Percentiles rank a stretch among this genome's conserved stretches.
Evolutionary conservation across 805 yeast species (phyloP).

Genomic region (Candida gorgasii): DNA sequence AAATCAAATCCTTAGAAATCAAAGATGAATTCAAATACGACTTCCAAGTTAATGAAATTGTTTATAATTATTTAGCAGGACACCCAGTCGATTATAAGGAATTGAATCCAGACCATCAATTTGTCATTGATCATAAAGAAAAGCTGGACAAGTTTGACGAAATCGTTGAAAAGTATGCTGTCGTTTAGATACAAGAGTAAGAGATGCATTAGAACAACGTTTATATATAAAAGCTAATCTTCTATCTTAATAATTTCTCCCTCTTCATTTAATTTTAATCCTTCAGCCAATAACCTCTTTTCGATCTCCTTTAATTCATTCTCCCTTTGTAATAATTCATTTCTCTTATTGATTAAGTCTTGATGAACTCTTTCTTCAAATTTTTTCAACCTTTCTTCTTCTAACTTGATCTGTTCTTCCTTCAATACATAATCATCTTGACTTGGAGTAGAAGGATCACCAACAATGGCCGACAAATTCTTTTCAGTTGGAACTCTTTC

Average conservation of each 20-base stretch:
- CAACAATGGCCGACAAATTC: slow-evolving; percentile 4
- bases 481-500: slow-evolving; percentile 11
- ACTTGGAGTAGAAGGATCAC: slow-evolving; percentile 10
- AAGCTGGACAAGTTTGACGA: slow-evolving; percentile 68
- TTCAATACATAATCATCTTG: slow-evolving; percentile 50
- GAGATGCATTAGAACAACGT: not conserved
- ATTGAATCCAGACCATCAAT: slow-evolving; percentile 57
- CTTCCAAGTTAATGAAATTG: slow-evolving; percentile 63
- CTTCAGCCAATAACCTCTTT: slow-evolving; percentile 62
- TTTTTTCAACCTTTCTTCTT: slow-evolving; percentile 83
- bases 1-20: slow-evolving; percentile 46
- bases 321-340: slow-evolving; percentile 82
- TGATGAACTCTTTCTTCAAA: slow-evolving; percentile 89
- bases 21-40: slow-evolving; percentile 32
- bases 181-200: too few relatives aligned
- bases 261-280: slow-evolving; percentile 42
- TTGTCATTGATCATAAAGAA: slow-evolving; percentile 57
- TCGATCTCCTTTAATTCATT: slow-evolving; percentile 82
- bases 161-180: slow-evolving; percentile 58
- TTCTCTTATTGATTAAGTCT: slow-evolving; percentile 76
- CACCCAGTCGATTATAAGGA: slow-evolving; percentile 28
- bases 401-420: slow-evolving; percentile 86
- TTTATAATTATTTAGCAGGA: slow-evolving; percentile 52
- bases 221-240: slow-evolving; percentile 9
- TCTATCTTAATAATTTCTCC: slow-evolving; percentile 35